Percentiles rank a stretch among this genome's conserved stretches.
Conservation (phyloP, 176 grass and related monocot species). For the Aegilops sharonensis region DNA sequence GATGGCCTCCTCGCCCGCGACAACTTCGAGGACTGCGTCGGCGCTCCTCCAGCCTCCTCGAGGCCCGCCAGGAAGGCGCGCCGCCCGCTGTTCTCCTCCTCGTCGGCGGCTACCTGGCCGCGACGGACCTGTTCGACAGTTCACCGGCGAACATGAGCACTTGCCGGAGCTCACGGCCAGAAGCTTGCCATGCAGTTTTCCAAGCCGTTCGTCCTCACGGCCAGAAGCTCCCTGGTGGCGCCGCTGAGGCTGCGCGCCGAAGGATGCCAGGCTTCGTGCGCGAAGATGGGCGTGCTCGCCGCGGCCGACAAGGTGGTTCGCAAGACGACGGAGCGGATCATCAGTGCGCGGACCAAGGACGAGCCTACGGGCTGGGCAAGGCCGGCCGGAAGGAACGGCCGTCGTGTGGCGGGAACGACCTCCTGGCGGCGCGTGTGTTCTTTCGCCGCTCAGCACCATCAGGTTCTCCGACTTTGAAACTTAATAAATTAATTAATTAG, state of each 20-base stretch:
- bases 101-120: constrained; percentile 75
- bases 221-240: constrained; percentile 46
- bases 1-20: too few relatives aligned
- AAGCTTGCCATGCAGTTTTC: constrained; percentile 90
- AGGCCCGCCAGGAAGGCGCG: too few relatives aligned
- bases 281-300: constrained; percentile 41
- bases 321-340: constrained; percentile 92
- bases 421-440: too few relatives aligned
- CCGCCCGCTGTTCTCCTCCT: background rate
- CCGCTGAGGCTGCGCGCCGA: constrained; percentile 39
- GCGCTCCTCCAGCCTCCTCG: too few relatives aligned
- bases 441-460: too few relatives aligned
- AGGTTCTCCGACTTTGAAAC: too few relatives aligned
- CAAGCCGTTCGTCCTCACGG: constrained; percentile 61
- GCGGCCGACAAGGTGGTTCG: constrained; percentile 69
- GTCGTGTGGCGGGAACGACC: too few relatives aligned
- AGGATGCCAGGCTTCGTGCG: constrained; percentile 38
- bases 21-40: too few relatives aligned
- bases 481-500: too few relatives aligned
- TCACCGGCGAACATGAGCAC: background rate
- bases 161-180: too few relatives aligned
- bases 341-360: constrained; percentile 63
- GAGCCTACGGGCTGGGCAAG: constrained; percentile 82
- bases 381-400: constrained; percentile 48
- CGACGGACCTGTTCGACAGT: constrained; percentile 72